These are phyloP conservation scores for Flammula alnicola DNA, from an alignment of 1,284 basidiomycete species.

Conservation along the genomic window DNA sequence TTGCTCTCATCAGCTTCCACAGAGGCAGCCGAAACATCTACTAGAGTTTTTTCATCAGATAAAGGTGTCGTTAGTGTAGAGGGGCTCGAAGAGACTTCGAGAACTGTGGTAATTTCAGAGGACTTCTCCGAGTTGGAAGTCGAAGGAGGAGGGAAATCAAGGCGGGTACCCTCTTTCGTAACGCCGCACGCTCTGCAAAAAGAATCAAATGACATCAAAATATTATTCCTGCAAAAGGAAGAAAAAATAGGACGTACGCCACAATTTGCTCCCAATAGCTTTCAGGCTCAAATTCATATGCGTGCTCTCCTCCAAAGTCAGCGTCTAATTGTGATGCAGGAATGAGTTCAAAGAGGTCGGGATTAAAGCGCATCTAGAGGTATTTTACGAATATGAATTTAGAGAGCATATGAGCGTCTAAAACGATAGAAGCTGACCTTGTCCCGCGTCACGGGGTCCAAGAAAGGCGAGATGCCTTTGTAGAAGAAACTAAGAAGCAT, in stretches of 20 bases:
- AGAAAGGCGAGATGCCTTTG: conserved; percentile 84
- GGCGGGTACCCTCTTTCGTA: conserved; percentile 62
- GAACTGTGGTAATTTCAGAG: conserved; percentile 4
- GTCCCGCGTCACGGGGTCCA: conserved; percentile 89
- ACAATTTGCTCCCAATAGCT: conserved; percentile 82
- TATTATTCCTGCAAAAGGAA: conserved; percentile 7
- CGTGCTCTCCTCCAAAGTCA: conserved; percentile 81
- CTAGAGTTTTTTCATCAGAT: conserved; percentile 12
- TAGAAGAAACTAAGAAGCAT: conserved; percentile 84
- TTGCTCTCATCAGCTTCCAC: conserved; percentile 18
- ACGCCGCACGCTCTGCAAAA: conserved; percentile 58
- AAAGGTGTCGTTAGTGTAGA: background rate
- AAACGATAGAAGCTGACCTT: conserved; percentile 56
- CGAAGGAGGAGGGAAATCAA: conserved; percentile 25
- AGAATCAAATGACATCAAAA: conserved; percentile 6
- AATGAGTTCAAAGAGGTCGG: conserved; percentile 77
- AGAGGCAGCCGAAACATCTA: conserved; percentile 12
- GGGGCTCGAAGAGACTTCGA: background rate
- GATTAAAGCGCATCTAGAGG: conserved; percentile 84
- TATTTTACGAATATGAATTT: background rate
- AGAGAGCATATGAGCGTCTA: background rate
- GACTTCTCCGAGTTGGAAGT: conserved; percentile 17
- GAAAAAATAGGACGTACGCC: conserved; percentile 47
- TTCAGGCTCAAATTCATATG: conserved; percentile 78
- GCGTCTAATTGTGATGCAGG: conserved; percentile 79